Percentiles rank a stretch among this genome's conserved stretches.
Evolutionary conservation across 78 protist genomes (phyloP).

Genomic region (Dictyostelium intermedium): DNA sequence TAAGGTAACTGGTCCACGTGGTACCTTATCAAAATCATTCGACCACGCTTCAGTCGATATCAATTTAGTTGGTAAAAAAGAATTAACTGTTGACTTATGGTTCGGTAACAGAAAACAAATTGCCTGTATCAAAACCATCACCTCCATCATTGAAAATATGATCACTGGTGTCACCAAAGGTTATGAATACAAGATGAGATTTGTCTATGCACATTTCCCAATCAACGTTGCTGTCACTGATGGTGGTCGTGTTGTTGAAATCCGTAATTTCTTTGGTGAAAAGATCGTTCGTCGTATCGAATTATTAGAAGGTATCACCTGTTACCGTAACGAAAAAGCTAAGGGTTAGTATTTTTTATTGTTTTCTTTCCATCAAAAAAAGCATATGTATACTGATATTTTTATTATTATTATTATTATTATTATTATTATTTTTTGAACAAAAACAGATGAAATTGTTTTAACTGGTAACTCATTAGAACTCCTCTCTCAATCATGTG

Average conservation of each 20-base stretch:
- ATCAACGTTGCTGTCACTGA: constrained; percentile 90
- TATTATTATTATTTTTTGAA: no score
- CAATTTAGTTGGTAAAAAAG: constrained; percentile 11
- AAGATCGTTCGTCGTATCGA: constrained; percentile 86
- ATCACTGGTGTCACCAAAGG: constrained; percentile 99
- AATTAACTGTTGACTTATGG: constrained; percentile 82
- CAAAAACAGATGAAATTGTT: constrained; percentile 90
- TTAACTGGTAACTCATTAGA: constrained; percentile 97
- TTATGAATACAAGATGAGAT: constrained; percentile 98
- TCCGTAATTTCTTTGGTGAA: constrained; percentile 99
- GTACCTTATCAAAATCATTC: constrained; percentile 92
- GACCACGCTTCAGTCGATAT: constrained; percentile 92
- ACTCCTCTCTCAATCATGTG: constrained; percentile 91
- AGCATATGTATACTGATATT: no score
- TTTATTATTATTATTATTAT: no score
- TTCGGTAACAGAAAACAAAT: constrained; percentile 91
- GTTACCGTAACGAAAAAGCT: constrained; percentile 75
- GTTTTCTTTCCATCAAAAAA: no score
- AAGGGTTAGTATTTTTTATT: constrained; percentile 86
- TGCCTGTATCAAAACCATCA: constrained; percentile 94
- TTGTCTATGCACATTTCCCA: constrained; percentile 99
- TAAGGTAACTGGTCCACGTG: constrained; percentile 97
- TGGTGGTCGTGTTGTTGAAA: constrained; percentile 88
- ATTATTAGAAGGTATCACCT: constrained; percentile 92
- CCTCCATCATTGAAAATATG: constrained; percentile 97